Base-by-base conservation (phyloP, 2,329 filamentous ascomycete species). In the Aspergillus neotritici region DNA sequence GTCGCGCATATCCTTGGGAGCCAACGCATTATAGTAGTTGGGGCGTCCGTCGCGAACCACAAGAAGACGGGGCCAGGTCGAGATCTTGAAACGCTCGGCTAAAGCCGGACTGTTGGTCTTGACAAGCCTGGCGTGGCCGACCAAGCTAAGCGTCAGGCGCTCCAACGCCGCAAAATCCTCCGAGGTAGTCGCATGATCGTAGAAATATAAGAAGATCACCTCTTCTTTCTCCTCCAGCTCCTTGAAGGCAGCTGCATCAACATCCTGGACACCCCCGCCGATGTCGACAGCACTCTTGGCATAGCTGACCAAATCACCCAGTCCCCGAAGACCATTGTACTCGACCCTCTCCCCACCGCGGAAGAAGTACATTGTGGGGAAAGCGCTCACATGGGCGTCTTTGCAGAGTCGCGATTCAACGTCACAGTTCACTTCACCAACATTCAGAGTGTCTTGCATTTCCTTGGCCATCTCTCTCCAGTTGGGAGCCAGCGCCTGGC, bases 371-470 rank as follows among this genome's bases (percentile, higher is more conserved):
- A 98, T 83, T 1, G 90, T 96, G 1, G 93, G 93, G 61, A 87
- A 98, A 8, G 83, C 85, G 44, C 75, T 76, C 32, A 95, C 78
- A 34, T 78, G 78, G 35, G 87, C 87, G 54, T 97, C 89, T 66
- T 94, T 95, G 76, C 93, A 98, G n/a, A 98, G 78, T 34, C 84
- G 78, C 41, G 81, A 78, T 61, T 97, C 87, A 30, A 76, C 75
- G 39, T 97, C 91, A 62, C 93, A 98, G 69, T 98, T 94, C 51
- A 98, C 91, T 65, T 97, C 90, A 47, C 91, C 93, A 58, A 98
- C 76, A 61, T 97, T 96, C 46, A 98, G 79, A 52, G 80, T 83
- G 34, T 85, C 86, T 66, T 89, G 81, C 87, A 96, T 93, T 60
- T 91, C 87, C 63, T 90, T 89, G 34, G 86, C 86, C 68, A 98